Evolutionary conservation across 257 asterid species (phyloP), one percentile per base, ranked within the genome.

Genomic region (Linaria vulgaris): DNA sequence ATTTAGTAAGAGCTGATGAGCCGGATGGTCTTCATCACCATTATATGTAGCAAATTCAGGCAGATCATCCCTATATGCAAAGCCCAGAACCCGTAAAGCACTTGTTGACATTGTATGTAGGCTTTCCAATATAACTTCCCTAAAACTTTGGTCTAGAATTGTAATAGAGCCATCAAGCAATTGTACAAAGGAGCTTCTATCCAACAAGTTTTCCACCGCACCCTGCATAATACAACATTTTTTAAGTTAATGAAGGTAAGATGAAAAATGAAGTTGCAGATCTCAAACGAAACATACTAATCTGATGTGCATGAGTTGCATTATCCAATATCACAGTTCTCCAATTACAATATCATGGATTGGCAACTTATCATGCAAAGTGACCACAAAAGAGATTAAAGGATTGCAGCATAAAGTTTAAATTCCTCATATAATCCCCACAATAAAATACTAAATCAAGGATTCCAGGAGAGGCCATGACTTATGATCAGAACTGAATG

Each of bases 21-120:
- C 88, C 27, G 99, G 99, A 76, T 94, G 97, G 73, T 90, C 97
- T 69, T 94, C 99, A 68, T 82, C 87, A 30, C 99, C 97, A 27
- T 86, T 74, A 68, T 94, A 94, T 43, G 96, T 82, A 21, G 74
- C 75, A 68, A 94, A 90, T 20, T 82, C 88, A 5, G 80, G 90
- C 55, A 86, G 75, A 31, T 85, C 84, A 49, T 71, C 88, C 82
- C 70, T 87, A 86, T 80, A 94, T 16, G 99, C 97, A 74, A 94
- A 94, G 50, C 99, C 99, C 51, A 94, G 74, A 76, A 90, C 97
- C 64, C 99, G 84, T 48, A 94, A 76, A 41, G 97, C 92, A 61
- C 81, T 81, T n/a, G 92, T 75, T 45, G 99, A 90, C 96, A 90
- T 75, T 60, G 78, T 86, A 69, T 77, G 68, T 69, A 87, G 86